Evolutionary conservation across 2,329 filamentous ascomycete species (phyloP).

Genomic region (Penicillium sp.): DNA sequence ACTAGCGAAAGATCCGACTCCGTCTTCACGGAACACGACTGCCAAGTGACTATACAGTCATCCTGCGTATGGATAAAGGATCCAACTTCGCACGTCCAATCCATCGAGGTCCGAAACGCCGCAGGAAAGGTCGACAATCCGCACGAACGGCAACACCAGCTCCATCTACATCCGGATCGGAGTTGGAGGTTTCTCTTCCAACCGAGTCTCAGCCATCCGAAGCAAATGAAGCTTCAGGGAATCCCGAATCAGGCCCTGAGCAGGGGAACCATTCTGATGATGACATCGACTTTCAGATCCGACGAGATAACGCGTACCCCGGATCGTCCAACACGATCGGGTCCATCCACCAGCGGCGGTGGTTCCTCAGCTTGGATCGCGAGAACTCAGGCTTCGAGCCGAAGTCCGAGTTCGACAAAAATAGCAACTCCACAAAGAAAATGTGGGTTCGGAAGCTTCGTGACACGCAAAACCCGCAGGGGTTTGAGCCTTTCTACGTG

Average conservation of each 20-base stretch:
- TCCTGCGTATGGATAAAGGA: slow-evolving; percentile 48
- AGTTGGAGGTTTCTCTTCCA: slow-evolving; percentile 14
- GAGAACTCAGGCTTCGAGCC: slow-evolving; percentile 55
- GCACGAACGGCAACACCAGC: slow-evolving; percentile 2
- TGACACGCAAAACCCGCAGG: slow-evolving; percentile 23
- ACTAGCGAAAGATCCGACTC: slow-evolving; percentile 55
- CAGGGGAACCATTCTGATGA: slow-evolving; percentile 13
- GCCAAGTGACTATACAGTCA: slow-evolving; percentile 54
- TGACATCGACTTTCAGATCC: slow-evolving; percentile 53
- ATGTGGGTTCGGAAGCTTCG: slow-evolving; percentile 28
- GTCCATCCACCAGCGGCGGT: slow-evolving; percentile 64
- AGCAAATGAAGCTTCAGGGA: background rate
- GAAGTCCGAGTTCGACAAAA: slow-evolving; percentile 8
- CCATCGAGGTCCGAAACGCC: slow-evolving; percentile 22
- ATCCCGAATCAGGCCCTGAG: slow-evolving; percentile 1
- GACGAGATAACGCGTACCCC: slow-evolving; percentile 62
- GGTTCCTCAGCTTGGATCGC: slow-evolving; percentile 64
- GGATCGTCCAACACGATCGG: slow-evolving; percentile 65
- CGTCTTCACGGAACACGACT: slow-evolving; percentile 55
- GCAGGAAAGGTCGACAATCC: slow-evolving; percentile 10
- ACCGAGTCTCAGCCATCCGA: background rate
- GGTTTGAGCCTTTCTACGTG: slow-evolving; percentile 61
- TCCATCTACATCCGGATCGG: slow-evolving; percentile 20
- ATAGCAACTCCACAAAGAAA: slow-evolving; percentile 14
- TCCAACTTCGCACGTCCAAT: slow-evolving; percentile 17